phyloP scores from a whole-genome alignment of 257 asterid species.

The Plantago major region DNA sequence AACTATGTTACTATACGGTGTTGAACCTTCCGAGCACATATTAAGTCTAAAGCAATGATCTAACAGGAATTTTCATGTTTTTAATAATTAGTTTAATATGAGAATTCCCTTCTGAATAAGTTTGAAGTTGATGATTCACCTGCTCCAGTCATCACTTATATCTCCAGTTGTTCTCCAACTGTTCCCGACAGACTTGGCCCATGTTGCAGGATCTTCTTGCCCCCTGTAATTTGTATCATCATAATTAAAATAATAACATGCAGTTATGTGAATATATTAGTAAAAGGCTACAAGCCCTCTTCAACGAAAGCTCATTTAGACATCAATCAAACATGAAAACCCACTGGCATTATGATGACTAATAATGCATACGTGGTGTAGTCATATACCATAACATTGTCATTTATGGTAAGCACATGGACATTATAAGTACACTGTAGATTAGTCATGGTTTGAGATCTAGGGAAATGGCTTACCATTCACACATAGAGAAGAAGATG shows the following conservation, averaged over 20 bases:
- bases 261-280: not conserved
- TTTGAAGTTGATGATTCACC: conserved; percentile 31
- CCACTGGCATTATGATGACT: too few species aligned
- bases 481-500: conserved; percentile 85
- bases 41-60: too few species aligned
- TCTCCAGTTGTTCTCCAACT: conserved; percentile 99
- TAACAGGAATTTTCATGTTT: too few species aligned
- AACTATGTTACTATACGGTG: too few species aligned
- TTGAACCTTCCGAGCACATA: too few species aligned
- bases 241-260: not conserved
- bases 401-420: not conserved
- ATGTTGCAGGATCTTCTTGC: conserved; percentile 85
- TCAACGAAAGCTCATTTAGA: not conserved
- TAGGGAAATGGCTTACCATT: conserved; percentile 52
- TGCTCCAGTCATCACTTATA: conserved; percentile 68
- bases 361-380: too few species aligned
- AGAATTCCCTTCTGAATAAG: too few species aligned
- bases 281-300: not conserved
- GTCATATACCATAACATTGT: not conserved
- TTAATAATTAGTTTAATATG: too few species aligned
- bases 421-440: not conserved
- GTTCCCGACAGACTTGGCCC: conserved; percentile 77
- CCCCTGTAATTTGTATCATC: conserved; percentile 52
- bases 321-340: not conserved
- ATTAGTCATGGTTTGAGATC: not conserved